Conservation (phyloP, 1,139 yeast species). For the Fermentozyma sake region DNA sequence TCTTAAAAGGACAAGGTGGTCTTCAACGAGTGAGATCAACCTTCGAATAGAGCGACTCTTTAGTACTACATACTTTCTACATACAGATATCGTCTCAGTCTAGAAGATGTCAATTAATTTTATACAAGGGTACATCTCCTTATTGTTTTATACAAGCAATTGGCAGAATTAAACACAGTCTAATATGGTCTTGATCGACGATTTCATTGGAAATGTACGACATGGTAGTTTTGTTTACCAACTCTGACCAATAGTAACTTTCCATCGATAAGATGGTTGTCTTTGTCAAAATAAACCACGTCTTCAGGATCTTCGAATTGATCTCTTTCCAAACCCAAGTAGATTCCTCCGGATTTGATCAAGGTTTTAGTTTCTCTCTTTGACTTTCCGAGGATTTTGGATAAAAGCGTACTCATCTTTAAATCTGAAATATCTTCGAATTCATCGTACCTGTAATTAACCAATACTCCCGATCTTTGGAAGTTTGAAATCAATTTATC, state of each 20-base stretch:
- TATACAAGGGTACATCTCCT: too few species aligned
- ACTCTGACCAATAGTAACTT: constrained; percentile 61
- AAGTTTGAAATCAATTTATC: constrained; percentile 57
- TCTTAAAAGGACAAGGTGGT: too few species aligned
- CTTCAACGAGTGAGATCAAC: too few species aligned
- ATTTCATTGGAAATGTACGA: constrained; percentile 55
- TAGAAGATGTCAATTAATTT: too few species aligned
- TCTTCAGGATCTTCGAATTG: constrained; percentile 51
- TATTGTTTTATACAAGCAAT: too few species aligned
- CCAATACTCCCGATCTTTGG: constrained; percentile 56
- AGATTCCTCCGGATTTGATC: constrained; percentile 70
- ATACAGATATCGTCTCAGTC: too few species aligned
- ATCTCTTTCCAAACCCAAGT: constrained; percentile 60
- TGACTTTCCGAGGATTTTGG: constrained; percentile 35
- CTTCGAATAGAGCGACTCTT: too few species aligned
- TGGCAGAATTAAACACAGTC: too few species aligned
- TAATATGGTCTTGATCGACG: too few species aligned
- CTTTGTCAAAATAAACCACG: constrained; percentile 40
- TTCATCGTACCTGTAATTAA: constrained; percentile 29
- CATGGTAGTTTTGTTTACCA: constrained; percentile 68
- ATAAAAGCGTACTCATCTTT: constrained; percentile 37
- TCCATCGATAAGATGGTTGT: constrained; percentile 51
- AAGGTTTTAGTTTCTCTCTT: constrained; percentile 57
- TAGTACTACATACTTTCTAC: too few species aligned
- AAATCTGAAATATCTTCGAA: constrained; percentile 29